phyloP scores from a whole-genome alignment of 2,329 filamentous ascomycete species.

The Xylaria sp. region DNA sequence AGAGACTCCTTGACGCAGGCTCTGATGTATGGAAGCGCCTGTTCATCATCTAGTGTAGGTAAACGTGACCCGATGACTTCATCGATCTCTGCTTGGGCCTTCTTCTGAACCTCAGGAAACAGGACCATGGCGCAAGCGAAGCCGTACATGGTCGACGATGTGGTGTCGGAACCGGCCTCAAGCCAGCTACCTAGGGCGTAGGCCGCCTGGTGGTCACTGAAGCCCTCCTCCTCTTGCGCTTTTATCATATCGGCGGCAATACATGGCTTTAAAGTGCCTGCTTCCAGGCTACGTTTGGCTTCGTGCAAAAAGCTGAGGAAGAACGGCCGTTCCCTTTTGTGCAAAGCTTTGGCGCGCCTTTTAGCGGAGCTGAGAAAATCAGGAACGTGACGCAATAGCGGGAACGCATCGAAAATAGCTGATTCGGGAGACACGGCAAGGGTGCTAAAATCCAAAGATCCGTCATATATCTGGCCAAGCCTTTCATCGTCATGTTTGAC shows the following conservation, averaged over 20 bases:
- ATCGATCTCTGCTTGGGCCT: conserved; percentile 51
- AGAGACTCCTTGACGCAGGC: conserved; percentile 66
- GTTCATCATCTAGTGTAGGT: conserved; percentile 56
- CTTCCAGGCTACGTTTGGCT: not conserved
- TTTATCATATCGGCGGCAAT: not conserved
- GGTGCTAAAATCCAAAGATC: not conserved
- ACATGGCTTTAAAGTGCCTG: not conserved
- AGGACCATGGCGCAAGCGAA: conserved; percentile 7
- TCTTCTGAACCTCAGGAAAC: conserved; percentile 9
- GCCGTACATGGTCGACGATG: not conserved
- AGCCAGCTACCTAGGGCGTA: not conserved
- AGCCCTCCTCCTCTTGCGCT: not conserved
- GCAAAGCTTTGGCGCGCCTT: not conserved
- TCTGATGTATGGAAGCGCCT: conserved; percentile 61
- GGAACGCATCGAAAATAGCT: not conserved
- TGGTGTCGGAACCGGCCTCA: conserved; percentile 1
- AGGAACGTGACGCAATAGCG: not conserved
- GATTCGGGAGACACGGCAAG: not conserved
- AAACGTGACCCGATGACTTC: conserved; percentile 55
- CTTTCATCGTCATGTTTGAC: not conserved
- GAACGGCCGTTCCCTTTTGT: not conserved
- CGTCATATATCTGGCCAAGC: not conserved
- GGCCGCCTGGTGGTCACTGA: not conserved
- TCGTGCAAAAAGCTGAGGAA: not conserved
- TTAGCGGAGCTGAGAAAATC: not conserved